Evolutionary conservation across 2,329 filamentous ascomycete genomes (phyloP).

Genomic region (Zasmidium citrigriseum): DNA sequence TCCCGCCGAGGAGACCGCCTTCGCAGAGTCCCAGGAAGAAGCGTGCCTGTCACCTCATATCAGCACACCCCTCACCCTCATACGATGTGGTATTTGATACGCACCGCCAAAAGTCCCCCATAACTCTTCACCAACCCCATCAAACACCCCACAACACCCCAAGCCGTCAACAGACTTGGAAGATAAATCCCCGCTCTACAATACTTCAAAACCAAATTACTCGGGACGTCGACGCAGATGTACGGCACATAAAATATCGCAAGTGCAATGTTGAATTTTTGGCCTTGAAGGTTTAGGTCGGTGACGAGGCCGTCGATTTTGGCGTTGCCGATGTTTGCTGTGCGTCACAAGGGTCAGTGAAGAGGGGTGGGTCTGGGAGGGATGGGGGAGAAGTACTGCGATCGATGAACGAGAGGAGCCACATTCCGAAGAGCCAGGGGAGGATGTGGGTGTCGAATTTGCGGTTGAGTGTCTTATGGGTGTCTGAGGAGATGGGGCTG

Average conservation of each 20-base stretch:
- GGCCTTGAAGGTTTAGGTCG: conserved; percentile 38
- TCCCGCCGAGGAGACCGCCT: conserved; percentile 41
- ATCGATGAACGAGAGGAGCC: conserved; percentile 50
- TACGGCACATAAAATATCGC: conserved; percentile 49
- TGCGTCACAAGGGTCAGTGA: background rate
- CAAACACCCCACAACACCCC: conserved; percentile 41
- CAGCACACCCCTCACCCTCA: background rate
- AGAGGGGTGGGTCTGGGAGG: background rate
- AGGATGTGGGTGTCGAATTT: conserved; percentile 43
- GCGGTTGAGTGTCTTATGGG: conserved; percentile 27
- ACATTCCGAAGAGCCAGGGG: conserved; percentile 48
- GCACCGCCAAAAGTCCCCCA: conserved; percentile 39
- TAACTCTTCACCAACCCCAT: conserved; percentile 46
- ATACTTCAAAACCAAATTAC: conserved; percentile 43
- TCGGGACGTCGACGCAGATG: conserved; percentile 43
- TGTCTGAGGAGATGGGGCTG: background rate
- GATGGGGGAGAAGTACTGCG: conserved; percentile 14
- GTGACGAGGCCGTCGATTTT: conserved; percentile 41
- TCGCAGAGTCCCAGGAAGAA: conserved; percentile 42
- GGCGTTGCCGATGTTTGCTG: conserved; percentile 41
- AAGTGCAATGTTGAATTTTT: conserved; percentile 28
- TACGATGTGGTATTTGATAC: conserved; percentile 21
- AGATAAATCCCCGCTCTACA: conserved; percentile 44
- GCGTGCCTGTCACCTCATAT: conserved; percentile 5
- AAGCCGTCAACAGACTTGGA: conserved; percentile 39